Conservation (phyloP, 2,329 filamentous ascomycete genomes). For the Ambrosiella xylebori region DNA sequence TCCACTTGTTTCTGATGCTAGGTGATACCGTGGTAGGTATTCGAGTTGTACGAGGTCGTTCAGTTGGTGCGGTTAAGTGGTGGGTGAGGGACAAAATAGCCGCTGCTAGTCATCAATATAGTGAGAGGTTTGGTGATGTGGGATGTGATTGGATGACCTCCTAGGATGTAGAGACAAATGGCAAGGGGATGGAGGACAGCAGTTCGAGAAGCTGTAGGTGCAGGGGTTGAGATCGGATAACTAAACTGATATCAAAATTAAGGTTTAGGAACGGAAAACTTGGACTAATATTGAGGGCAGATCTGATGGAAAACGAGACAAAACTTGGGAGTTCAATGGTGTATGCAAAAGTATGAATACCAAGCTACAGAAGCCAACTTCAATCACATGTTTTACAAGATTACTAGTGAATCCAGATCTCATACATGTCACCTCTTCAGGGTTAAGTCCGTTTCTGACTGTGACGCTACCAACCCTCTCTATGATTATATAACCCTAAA, state of each 20-base stretch:
- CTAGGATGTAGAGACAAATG: not conserved
- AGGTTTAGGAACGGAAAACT: not conserved
- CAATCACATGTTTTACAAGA: not conserved
- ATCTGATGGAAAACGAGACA: too few species aligned
- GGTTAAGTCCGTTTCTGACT: not conserved
- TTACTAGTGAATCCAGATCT: not conserved
- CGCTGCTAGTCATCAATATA: not conserved
- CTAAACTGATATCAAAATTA: not conserved
- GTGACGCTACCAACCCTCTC: too few species aligned
- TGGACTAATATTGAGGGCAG: too few species aligned
- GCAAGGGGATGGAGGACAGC: not conserved
- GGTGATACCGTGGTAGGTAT: too few species aligned
- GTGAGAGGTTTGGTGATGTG: not conserved
- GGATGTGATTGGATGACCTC: not conserved
- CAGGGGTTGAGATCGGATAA: not conserved
- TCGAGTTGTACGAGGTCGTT: not conserved
- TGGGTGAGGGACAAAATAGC: not conserved
- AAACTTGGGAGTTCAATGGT: too few species aligned
- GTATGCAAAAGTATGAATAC: not conserved
- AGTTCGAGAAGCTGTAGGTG: not conserved
- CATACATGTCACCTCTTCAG: not conserved
- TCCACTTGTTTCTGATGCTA: not conserved
- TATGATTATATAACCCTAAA: not conserved
- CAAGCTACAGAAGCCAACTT: not conserved
- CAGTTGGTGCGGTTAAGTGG: not conserved